Conservation (phyloP, 1,284 basidiomycete species). For the Tausonia pullulans region DNA sequence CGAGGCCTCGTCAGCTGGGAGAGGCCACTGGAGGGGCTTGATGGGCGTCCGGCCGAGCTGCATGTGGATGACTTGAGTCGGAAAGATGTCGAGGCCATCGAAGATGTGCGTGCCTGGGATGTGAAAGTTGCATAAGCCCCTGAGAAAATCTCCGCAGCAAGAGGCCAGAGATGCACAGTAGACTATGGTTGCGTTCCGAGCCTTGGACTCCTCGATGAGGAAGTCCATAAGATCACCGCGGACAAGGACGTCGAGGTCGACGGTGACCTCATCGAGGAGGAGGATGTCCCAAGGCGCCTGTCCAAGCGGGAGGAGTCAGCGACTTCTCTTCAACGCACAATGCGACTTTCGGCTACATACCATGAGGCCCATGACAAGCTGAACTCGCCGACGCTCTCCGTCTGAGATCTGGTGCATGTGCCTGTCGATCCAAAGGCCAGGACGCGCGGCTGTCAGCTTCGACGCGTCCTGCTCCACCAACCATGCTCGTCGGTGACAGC, state of each 20-base stretch:
- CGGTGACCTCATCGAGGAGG: constrained; percentile 58
- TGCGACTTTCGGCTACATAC: constrained; percentile 19
- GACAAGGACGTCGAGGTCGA: constrained; percentile 96
- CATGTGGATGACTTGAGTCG: constrained; percentile 83
- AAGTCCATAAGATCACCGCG: constrained; percentile 82
- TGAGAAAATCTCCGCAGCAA: not conserved
- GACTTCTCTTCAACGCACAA: not conserved
- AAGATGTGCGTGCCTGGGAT: constrained; percentile 87
- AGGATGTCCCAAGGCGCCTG: constrained; percentile 74
- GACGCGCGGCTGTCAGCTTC: not conserved
- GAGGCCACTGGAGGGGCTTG: constrained; percentile 57
- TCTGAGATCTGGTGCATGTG: constrained; percentile 69
- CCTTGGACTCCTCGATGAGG: constrained; percentile 69
- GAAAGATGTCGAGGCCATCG: constrained; percentile 74
- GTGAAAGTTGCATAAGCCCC: not conserved
- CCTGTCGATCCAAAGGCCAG: constrained; percentile 20
- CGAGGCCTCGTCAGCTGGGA: constrained; percentile 24
- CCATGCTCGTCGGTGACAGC: not conserved
- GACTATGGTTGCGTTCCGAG: constrained; percentile 75
- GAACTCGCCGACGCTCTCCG: constrained; percentile 85
- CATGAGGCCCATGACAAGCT: constrained; percentile 97
- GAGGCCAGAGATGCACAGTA: constrained; percentile 40
- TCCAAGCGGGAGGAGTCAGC: not conserved
- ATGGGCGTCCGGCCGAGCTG: constrained; percentile 57
- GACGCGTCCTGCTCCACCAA: not conserved